These are phyloP conservation scores for Lobosporangium transversale DNA, from an alignment of 192 early-diverging fungal genomes.

Conservation along the genomic window DNA sequence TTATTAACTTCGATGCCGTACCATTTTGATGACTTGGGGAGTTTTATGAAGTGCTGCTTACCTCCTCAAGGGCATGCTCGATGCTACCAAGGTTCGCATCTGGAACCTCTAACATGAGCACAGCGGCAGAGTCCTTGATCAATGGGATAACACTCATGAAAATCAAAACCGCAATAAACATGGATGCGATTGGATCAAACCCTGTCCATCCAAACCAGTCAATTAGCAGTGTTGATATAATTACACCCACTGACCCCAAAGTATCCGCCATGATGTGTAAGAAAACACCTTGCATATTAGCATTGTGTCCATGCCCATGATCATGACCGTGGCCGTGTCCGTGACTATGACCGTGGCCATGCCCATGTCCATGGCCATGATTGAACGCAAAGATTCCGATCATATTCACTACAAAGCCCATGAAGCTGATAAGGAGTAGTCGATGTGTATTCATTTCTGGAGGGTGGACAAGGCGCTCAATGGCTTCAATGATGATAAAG, in stretches of 20 bases:
- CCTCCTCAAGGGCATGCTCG: constrained; percentile 59
- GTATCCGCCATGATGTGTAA: constrained; percentile 95
- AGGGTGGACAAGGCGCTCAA: constrained; percentile 87
- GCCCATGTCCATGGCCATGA: constrained; percentile 79
- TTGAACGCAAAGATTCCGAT: constrained; percentile 95
- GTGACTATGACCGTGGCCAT: constrained; percentile 68
- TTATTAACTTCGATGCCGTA: too few species aligned
- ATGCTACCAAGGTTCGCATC: constrained; percentile 53
- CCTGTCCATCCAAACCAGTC: constrained; percentile 93
- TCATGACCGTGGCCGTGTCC: constrained; percentile 67
- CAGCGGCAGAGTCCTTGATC: constrained; percentile 72
- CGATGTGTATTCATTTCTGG: constrained; percentile 87
- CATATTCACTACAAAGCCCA: constrained; percentile 92
- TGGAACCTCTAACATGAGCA: constrained; percentile 62
- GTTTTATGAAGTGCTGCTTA: too few species aligned
- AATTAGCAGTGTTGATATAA: constrained; percentile 92
- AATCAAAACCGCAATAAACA: constrained; percentile 90
- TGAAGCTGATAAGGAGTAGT: constrained; percentile 86
- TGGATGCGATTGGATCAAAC: constrained; percentile 93
- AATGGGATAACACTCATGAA: constrained; percentile 88
- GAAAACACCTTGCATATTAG: constrained; percentile 95
- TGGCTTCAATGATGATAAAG: constrained; percentile 91
- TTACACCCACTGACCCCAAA: constrained; percentile 94
- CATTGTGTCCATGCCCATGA: constrained; percentile 75
- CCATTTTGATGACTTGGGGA: too few species aligned